phyloP scores from a whole-genome alignment of 1,139 yeast species.

The Eremothecium gossypii region DNA sequence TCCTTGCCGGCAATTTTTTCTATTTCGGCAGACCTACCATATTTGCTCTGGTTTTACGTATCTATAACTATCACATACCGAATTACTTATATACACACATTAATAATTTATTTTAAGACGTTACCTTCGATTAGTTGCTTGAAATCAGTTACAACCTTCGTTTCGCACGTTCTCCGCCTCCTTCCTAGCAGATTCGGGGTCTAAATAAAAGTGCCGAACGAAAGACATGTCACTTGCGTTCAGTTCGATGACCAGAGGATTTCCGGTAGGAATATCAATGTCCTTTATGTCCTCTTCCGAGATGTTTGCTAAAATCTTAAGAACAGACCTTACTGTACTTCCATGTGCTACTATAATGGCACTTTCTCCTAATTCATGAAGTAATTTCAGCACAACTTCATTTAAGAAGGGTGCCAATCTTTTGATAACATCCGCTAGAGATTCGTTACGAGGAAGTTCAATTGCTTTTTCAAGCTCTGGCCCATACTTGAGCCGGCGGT shows the following conservation, averaged over 20 bases:
- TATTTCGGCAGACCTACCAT: too few relatives aligned
- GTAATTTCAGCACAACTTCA: constrained; percentile 34
- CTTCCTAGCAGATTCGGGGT: constrained; percentile 56
- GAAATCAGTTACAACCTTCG: constrained; percentile 39
- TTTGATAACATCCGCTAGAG: constrained; percentile 55
- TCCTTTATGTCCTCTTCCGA: constrained; percentile 55
- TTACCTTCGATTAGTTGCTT: too few relatives aligned
- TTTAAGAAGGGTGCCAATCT: constrained; percentile 51
- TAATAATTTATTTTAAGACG: too few relatives aligned
- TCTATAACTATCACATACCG: too few relatives aligned
- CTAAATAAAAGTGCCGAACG: constrained; percentile 45
- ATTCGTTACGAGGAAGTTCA: constrained; percentile 55
- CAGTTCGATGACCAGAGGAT: constrained; percentile 55
- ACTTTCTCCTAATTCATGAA: constrained; percentile 33
- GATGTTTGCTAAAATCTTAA: constrained; percentile 48
- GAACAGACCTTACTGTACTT: constrained; percentile 58
- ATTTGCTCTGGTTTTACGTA: too few relatives aligned
- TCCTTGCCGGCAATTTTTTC: too few relatives aligned
- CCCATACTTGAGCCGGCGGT: constrained; percentile 27
- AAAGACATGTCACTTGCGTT: constrained; percentile 37
- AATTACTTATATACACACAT: too few relatives aligned
- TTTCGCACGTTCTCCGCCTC: constrained; percentile 58
- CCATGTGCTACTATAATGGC: constrained; percentile 70
- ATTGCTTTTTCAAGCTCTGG: constrained; percentile 33
- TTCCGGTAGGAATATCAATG: constrained; percentile 69